A percentile compares a stretch with the other conserved stretches of the same genome.
Conservation (phyloP, 306 rosid genomes). For the Castanea crenata region DNA sequence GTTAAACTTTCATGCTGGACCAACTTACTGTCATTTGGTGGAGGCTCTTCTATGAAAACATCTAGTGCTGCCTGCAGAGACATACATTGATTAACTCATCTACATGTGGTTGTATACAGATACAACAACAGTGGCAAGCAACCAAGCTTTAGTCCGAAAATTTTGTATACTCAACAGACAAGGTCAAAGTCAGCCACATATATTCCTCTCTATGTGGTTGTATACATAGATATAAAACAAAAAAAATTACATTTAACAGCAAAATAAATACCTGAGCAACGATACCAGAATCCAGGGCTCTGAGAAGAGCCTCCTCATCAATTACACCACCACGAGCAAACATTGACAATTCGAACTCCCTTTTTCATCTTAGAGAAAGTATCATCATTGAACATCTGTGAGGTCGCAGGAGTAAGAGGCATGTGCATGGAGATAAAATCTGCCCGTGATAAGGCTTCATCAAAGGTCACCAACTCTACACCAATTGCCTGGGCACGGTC, state of each 20-base stretch:
- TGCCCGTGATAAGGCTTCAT: constrained; percentile 80
- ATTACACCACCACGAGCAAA: constrained; percentile 98
- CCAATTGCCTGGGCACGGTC: constrained; percentile 98
- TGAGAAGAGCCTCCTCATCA: constrained; percentile 90
- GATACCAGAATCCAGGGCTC: constrained; percentile 81
- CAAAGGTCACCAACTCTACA: constrained; percentile 92
- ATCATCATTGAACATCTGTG: constrained; percentile 80
- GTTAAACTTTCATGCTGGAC: constrained; percentile 80
- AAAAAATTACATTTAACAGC: constrained; percentile 1
- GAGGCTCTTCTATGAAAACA: constrained; percentile 91
- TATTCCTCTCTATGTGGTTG: too few species aligned
- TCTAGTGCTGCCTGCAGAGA: constrained; percentile 81
- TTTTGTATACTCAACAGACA: too few species aligned
- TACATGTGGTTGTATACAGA: too few species aligned
- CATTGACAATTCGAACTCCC: constrained; percentile 88
- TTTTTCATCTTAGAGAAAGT: constrained; percentile 93
- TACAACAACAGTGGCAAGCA: too few species aligned
- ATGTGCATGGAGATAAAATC: constrained; percentile 96
- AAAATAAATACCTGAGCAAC: constrained; percentile 79
- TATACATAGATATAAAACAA: too few species aligned
- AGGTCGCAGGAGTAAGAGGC: constrained; percentile 93
- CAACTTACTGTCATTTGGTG: constrained; percentile 67
- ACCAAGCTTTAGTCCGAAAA: too few species aligned
- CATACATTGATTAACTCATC: too few species aligned
- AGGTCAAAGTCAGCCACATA: too few species aligned